phyloP scores from a whole-genome alignment of 768 basidiomycete species.

The Tylopilus rubrobrunneus region DNA sequence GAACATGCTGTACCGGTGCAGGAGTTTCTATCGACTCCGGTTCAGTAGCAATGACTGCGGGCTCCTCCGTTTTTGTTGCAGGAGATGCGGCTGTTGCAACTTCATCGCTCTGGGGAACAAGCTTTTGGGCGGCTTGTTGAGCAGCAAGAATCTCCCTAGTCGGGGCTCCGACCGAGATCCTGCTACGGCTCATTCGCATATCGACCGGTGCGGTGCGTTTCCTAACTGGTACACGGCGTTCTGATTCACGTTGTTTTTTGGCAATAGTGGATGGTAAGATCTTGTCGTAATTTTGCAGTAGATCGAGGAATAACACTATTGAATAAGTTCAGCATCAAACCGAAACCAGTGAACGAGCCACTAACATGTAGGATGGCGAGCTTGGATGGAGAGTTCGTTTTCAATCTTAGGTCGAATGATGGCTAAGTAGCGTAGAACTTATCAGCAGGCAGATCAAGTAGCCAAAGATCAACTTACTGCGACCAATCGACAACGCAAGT shows the following conservation, averaged over 20 bases:
- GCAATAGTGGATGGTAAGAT: slow-evolving; percentile 80
- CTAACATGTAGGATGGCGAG: slow-evolving; percentile 79
- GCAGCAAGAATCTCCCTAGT: slow-evolving; percentile 66
- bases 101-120: slow-evolving; percentile 31
- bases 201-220: slow-evolving; percentile 88
- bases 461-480: slow-evolving; percentile 52
- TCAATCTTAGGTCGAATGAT: slow-evolving; percentile 81
- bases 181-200: slow-evolving; percentile 79
- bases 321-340: neutral
- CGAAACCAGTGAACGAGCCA: slow-evolving; percentile 1
- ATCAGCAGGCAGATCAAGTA: neutral
- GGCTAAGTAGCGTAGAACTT: slow-evolving; percentile 38
- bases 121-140: slow-evolving; percentile 60
- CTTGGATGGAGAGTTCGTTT: slow-evolving; percentile 83
- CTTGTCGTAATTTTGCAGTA: slow-evolving; percentile 68
- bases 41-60: slow-evolving; percentile 12
- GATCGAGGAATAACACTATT: slow-evolving; percentile 79
- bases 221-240: slow-evolving; percentile 75
- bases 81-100: slow-evolving; percentile 16
- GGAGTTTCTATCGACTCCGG: slow-evolving; percentile 12
- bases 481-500: slow-evolving; percentile 80
- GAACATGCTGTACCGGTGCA: neutral
- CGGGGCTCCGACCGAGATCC: slow-evolving; percentile 69
- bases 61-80: slow-evolving; percentile 16
- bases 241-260: slow-evolving; percentile 84